Evolutionary conservation across 2,329 filamentous ascomycete species (phyloP).

Genomic region (Scytalidium lignicola): DNA sequence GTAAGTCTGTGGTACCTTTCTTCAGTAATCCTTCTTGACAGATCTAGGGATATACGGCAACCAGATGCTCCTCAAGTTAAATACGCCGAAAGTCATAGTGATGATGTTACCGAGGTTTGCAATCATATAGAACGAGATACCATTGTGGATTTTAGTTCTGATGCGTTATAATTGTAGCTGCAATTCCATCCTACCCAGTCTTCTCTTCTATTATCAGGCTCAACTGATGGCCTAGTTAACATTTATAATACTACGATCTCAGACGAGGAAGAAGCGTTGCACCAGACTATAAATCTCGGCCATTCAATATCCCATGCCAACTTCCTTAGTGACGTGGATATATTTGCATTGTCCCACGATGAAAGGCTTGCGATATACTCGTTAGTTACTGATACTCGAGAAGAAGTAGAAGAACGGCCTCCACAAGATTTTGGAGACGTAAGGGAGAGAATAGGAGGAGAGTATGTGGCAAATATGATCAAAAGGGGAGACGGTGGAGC

Average conservation of each 20-base stretch:
- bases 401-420: slow-evolving; percentile 45
- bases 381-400: slow-evolving; percentile 57
- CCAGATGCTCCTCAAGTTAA: slow-evolving; percentile 41
- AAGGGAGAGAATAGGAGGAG: slow-evolving; percentile 58
- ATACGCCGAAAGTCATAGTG: slow-evolving; percentile 62
- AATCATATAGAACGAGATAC: too few species aligned
- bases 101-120: slow-evolving; percentile 57
- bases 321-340: slow-evolving; percentile 59
- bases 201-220: slow-evolving; percentile 65
- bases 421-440: slow-evolving; percentile 63
- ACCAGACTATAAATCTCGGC: slow-evolving; percentile 74
- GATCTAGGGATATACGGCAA: slow-evolving; percentile 51
- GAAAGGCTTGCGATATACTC: slow-evolving; percentile 73
- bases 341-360: slow-evolving; percentile 72
- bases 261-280: slow-evolving; percentile 72
- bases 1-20: slow-evolving; percentile 32
- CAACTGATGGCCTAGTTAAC: slow-evolving; percentile 75
- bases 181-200: slow-evolving; percentile 56
- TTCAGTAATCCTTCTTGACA: not conserved
- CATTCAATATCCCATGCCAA: slow-evolving; percentile 70
- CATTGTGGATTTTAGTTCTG: not conserved
- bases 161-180: slow-evolving; percentile 36
- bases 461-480: slow-evolving; percentile 67
- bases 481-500: slow-evolving; percentile 56
- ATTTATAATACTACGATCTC: slow-evolving; percentile 65